Evolutionary conservation across 2,329 filamentous ascomycete genomes (phyloP).

Genomic region (Fusarium fracticaudum): DNA sequence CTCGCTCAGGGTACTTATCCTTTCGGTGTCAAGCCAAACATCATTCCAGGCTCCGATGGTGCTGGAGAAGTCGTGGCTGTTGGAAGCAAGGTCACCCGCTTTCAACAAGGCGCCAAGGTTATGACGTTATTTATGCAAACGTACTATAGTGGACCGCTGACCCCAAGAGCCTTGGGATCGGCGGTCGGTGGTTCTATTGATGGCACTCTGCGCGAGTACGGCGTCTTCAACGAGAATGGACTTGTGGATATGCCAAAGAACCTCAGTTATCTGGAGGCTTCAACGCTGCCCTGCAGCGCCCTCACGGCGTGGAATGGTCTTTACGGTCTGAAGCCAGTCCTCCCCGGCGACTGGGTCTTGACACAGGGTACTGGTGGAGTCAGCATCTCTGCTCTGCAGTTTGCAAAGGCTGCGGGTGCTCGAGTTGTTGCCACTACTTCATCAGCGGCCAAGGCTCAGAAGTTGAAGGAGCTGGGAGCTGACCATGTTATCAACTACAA

Average conservation of each 20-base stretch:
- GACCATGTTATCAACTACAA: neutral
- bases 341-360: neutral
- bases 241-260: neutral
- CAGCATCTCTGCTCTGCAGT: neutral
- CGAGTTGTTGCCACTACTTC: neutral
- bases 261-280: neutral
- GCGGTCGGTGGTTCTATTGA: neutral
- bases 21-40: neutral
- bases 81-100: neutral
- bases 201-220: neutral
- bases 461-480: neutral
- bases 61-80: neutral
- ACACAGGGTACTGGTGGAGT: neutral
- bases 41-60: neutral
- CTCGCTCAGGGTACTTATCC: neutral
- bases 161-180: neutral
- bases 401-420: neutral
- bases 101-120: fast-evolving
- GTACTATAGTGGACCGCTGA: neutral
- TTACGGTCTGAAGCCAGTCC: neutral
- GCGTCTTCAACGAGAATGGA: neutral
- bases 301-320: neutral
- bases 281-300: fast-evolving
- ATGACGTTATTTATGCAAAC: neutral
- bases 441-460: neutral